These are phyloP conservation scores for Exophiala spinifera DNA, from an alignment of 2,329 filamentous ascomycete species.

Conservation along the genomic window DNA sequence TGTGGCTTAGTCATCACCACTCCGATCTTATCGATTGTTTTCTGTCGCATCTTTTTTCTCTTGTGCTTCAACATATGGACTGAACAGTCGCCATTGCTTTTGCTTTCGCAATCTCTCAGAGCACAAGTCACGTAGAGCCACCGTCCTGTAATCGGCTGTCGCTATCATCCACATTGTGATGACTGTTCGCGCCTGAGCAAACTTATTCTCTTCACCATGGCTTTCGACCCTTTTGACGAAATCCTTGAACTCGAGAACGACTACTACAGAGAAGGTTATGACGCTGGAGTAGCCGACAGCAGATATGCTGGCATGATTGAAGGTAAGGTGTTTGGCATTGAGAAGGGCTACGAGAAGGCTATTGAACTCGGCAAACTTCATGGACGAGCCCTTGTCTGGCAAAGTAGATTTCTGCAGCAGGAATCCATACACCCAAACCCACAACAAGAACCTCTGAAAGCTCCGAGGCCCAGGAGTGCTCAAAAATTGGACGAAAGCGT, in stretches of 20 bases:
- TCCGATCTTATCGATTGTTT: neutral
- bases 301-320: slow-evolving; percentile 75
- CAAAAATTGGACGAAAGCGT: slow-evolving; percentile 8
- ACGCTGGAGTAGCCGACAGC: slow-evolving; percentile 72
- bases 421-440: slow-evolving; percentile 3
- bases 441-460: neutral
- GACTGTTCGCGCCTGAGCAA: too few species aligned
- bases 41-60: neutral
- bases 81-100: too few species aligned
- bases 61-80: too few species aligned
- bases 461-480: neutral
- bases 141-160: neutral
- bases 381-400: slow-evolving; percentile 79
- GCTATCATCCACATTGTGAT: neutral
- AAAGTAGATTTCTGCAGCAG: slow-evolving; percentile 57
- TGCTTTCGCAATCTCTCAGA: too few species aligned
- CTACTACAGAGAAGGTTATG: slow-evolving; percentile 82
- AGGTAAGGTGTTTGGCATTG: slow-evolving; percentile 83
- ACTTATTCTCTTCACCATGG: slow-evolving; percentile 30
- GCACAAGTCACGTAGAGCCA: too few species aligned
- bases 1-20: neutral
- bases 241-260: slow-evolving; percentile 60
- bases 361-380: slow-evolving; percentile 73
- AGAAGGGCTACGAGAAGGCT: slow-evolving; percentile 93
- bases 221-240: slow-evolving; percentile 53